Evolutionary conservation across 805 yeast species (phyloP), one percentile per base, ranked within the genome.

Genomic region (Hemisphaericaspora nanyangensis): DNA sequence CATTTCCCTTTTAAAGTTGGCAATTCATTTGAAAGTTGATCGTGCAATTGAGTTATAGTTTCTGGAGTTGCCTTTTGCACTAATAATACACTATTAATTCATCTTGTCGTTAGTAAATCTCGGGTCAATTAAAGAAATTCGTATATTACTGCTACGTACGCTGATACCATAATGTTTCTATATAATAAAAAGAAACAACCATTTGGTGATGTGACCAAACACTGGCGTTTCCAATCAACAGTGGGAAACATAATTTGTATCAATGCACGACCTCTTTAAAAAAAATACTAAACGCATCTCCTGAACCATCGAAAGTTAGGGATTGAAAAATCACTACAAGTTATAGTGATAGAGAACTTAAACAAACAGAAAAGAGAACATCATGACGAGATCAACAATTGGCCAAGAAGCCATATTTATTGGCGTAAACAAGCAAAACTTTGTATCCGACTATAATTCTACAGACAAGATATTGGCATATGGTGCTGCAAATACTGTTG

Each of bases 401-500:
- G 20, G 34, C 2, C 61, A 65, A 33, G 83, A 79, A 40, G 85
- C 84, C 13, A 65, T 80, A 4, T 82, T 84, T 54, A 67, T 76
- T 15, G 95, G 95, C 12, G 88, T 87, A 26, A 85, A 85, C 55
- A 75, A 73, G 43, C 87, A 82, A 49, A 64, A 79, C 5, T 76
- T 73, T 43, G 77, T 74, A 5, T 72, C 80, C 17, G 89, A 79
- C 50, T 74, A 72, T 47, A 66, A 71, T 42, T 38, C 53, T 0
- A 38, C 40, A 1, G 48, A 50, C 8, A 52, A 64, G 17, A 39
- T 74, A 4, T 69, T 84, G 6, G 95, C 93, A 0, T 86, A 70
- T 56, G 95, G 90, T 6, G 87, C 93, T 0, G 76, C 78, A 1
- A 70, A 65, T 31, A 72, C 76, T 13, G 65, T 85, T 35, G 88